Conservation (phyloP, 306 rosid species). For the Arachis stenosperma region DNA sequence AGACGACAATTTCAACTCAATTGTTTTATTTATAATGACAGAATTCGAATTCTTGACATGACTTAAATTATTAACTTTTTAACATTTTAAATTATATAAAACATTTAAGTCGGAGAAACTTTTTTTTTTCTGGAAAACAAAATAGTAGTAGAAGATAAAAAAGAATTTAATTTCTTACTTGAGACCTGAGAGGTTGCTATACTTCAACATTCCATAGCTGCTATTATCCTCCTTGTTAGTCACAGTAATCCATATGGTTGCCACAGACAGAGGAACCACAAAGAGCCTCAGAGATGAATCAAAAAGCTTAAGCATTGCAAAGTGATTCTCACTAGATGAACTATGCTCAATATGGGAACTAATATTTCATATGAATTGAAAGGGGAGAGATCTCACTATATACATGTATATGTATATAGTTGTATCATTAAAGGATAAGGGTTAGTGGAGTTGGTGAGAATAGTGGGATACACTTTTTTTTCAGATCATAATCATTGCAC, state of each 20-base stretch:
- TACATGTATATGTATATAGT: not conserved
- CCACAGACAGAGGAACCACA: slow-evolving; percentile 67
- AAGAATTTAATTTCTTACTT: slow-evolving; percentile 48
- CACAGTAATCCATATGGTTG: slow-evolving; percentile 72
- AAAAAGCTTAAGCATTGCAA: slow-evolving; percentile 56
- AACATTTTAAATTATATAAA: too few relatives aligned
- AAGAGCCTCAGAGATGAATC: slow-evolving; percentile 63
- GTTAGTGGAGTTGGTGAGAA: slow-evolving; percentile 55
- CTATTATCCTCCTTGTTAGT: slow-evolving; percentile 67
- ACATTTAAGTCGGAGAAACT: not conserved
- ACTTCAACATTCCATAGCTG: slow-evolving; percentile 64
- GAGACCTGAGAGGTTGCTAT: slow-evolving; percentile 67
- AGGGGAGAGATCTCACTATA: not conserved
- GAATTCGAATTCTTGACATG: too few relatives aligned
- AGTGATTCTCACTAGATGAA: slow-evolving; percentile 19
- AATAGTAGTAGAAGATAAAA: not conserved
- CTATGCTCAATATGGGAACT: slow-evolving; percentile 36
- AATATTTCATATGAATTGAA: slow-evolving; percentile 37
- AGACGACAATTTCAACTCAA: too few relatives aligned
- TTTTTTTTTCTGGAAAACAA: not conserved
- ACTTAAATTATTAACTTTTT: too few relatives aligned
- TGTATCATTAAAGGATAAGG: not conserved
- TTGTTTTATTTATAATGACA: too few relatives aligned
- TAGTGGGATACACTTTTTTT: slow-evolving; percentile 52
- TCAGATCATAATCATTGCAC: slow-evolving; percentile 19